Evolutionary conservation across 305 asterid species (phyloP), one percentile per base, ranked within the genome.

Genomic region (Fraxinus paxiana): DNA sequence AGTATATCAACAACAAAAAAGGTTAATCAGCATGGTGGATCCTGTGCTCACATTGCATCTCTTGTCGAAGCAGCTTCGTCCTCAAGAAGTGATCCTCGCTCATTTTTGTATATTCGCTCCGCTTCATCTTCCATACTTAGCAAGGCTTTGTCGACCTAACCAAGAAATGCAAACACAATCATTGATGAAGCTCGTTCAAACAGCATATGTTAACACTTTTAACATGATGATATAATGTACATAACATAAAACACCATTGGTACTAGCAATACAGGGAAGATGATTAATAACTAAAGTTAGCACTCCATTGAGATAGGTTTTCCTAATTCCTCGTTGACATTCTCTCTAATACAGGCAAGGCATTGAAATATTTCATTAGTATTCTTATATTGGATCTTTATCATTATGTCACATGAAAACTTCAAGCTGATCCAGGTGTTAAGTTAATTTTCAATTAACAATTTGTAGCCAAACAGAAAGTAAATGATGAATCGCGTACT

Each of bases 51-150:
- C 98, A 95, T 92, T 83, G 98, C 95, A 88, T 96, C 98, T 86
- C 98, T 88, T 73, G 98, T 91, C n/a, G 93, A 89, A 69, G 98
- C 97, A 87, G 97, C 97, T 86, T 94, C 98, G 76, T 94, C 99
- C 83, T 92, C 98, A 81, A 92, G 94, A 88, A 96, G 94, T 81
- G 86, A 48, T 72, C 92, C 97, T 20, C 88, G 94, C 83, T 94
- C 98, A 81, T 96, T 95, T 85, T 90, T 91, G 88, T 92, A 96
- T 81, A 93, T 90, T 43, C 87, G 87, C 75, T 91, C 97, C 77
- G 97, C 97, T 89, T 92, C 98, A 75, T 88, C 92, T 87, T 92
- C 98, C 91, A 95, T 89, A 80, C 97, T 96, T 83, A 85, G 93
- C 93, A 96, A 86, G 74, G 97, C 97, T 85, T 92, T 94, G 86